Evolutionary conservation across 306 rosid genomes (phyloP).

Genomic region (Coriaria nepalensis): DNA sequence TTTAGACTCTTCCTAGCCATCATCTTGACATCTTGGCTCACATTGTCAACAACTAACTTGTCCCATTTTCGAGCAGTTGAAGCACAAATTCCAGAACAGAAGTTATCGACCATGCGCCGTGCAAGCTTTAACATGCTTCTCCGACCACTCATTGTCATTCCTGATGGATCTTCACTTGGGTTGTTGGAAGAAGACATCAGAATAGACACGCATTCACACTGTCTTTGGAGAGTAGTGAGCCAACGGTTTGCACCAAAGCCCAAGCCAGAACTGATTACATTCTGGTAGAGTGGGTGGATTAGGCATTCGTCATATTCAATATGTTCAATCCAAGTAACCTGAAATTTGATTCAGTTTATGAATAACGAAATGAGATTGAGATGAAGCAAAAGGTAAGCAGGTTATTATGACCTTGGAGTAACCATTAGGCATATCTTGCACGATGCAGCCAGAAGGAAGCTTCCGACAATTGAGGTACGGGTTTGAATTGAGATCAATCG

Average conservation of each 20-base stretch:
- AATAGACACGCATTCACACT: conserved; percentile 47
- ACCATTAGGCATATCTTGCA: conserved; percentile 68
- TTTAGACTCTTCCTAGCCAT: conserved; percentile 39
- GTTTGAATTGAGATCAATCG: conserved; percentile 30
- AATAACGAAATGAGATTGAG: background rate
- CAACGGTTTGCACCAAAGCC: conserved; percentile 85
- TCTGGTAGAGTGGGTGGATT: conserved; percentile 47
- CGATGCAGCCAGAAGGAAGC: conserved; percentile 83
- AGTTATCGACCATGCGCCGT: conserved; percentile 57
- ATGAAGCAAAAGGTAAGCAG: conserved; percentile 1
- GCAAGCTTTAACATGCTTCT: conserved; percentile 56
- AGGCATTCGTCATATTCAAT: conserved; percentile 56
- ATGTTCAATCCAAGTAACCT: conserved; percentile 93
- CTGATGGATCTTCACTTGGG: conserved; percentile 44
- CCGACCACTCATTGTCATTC: conserved; percentile 25
- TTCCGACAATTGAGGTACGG: conserved; percentile 34
- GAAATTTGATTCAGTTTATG: conserved; percentile 6
- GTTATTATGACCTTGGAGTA: conserved; percentile 46
- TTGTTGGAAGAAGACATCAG: conserved; percentile 31
- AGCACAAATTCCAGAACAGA: conserved; percentile 56
- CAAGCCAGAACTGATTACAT: conserved; percentile 37
- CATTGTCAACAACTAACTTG: conserved; percentile 21
- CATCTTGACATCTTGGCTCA: conserved; percentile 43
- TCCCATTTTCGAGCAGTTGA: conserved; percentile 51
- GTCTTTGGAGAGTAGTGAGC: conserved; percentile 74